Percentiles rank a stretch among this genome's conserved stretches.
phyloP scores from a whole-genome alignment of 2,329 filamentous ascomycete genomes.

The Tolypocladium ovalisporum region DNA sequence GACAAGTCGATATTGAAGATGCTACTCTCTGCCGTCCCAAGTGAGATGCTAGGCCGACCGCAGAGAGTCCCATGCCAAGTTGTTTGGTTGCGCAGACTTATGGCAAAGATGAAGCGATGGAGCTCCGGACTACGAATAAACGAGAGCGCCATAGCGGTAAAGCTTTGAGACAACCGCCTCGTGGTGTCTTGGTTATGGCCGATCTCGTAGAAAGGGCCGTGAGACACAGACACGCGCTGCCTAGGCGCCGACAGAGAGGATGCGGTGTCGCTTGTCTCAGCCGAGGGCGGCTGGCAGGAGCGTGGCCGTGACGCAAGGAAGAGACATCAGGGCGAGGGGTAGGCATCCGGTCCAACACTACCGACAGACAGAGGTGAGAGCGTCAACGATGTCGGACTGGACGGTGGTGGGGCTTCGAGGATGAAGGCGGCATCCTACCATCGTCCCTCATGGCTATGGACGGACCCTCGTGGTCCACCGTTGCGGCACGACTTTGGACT shows the following conservation, averaged over 20 bases:
- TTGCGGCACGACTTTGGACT: neutral
- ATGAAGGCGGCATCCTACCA: neutral
- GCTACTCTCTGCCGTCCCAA: neutral
- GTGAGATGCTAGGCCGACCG: neutral
- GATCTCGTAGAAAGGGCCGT: neutral
- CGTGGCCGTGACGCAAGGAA: neutral
- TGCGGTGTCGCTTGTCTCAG: neutral
- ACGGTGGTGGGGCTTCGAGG: neutral
- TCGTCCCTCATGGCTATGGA: neutral
- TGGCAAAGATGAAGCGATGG: neutral
- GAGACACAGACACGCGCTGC: neutral
- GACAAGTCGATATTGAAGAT: neutral
- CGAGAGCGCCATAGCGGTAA: neutral
- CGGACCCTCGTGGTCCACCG: neutral
- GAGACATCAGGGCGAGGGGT: neutral
- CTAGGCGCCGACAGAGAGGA: neutral
- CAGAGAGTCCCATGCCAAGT: neutral
- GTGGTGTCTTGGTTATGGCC: neutral
- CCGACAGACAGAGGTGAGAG: neutral
- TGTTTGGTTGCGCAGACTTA: neutral
- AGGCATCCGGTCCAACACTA: neutral
- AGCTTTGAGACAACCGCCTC: neutral
- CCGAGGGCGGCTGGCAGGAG: neutral
- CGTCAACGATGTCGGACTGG: neutral
- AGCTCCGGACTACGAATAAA: no score